phyloP scores from a whole-genome alignment of 2,329 filamentous ascomycete species.

The Alternaria sp. region DNA sequence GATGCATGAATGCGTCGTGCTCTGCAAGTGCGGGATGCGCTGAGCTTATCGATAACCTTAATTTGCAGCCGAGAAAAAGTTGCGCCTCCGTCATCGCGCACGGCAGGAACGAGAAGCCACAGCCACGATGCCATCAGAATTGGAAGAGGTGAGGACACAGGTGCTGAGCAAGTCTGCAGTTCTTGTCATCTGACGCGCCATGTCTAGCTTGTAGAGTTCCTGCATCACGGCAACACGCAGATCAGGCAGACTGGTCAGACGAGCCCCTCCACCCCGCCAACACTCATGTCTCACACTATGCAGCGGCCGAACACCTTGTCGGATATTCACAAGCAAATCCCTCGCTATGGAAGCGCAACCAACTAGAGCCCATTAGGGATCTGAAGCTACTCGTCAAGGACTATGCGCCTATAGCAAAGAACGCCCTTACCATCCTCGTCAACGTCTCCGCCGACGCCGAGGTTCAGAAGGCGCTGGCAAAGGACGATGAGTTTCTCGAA shows the following conservation, averaged over 20 bases:
- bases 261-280: conserved; percentile 36
- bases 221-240: conserved; percentile 89
- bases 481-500: conserved; percentile 83
- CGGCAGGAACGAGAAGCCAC: conserved; percentile 21
- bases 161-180: too few relatives aligned
- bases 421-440: conserved; percentile 88
- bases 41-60: conserved; percentile 49
- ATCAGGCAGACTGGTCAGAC: conserved; percentile 78
- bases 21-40: conserved; percentile 11
- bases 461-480: conserved; percentile 74
- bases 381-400: conserved; percentile 87
- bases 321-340: conserved; percentile 81
- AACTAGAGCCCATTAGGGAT: conserved; percentile 81
- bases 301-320: conserved; percentile 84
- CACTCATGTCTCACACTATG: conserved; percentile 28
- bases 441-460: conserved; percentile 82
- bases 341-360: conserved; percentile 81
- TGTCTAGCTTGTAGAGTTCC: conserved; percentile 86
- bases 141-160: conserved; percentile 55
- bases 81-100: conserved; percentile 36
- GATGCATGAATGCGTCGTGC: conserved; percentile 9
- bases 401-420: conserved; percentile 88
- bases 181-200: neutral
- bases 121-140: conserved; percentile 58
- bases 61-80: conserved; percentile 35